Evolutionary conservation across 1,139 yeast genomes (phyloP).

Genomic region (Suhomyces bokatorum): DNA sequence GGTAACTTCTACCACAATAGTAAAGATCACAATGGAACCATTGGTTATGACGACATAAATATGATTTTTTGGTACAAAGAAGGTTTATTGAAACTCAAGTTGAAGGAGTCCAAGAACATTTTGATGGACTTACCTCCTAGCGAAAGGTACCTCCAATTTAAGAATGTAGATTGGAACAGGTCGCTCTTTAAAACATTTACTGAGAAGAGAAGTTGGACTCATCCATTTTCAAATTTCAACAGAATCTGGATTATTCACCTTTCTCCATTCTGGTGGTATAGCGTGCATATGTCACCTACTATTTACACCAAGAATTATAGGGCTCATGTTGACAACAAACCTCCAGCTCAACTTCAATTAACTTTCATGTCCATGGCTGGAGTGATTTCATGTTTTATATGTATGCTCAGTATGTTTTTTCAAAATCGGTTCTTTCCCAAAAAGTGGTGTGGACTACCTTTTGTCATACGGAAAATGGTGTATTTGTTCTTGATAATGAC

Average conservation of each 20-base stretch:
- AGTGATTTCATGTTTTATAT: conserved; percentile 61
- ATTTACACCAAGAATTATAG: conserved; percentile 65
- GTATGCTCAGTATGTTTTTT: conserved; percentile 59
- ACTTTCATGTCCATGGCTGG: conserved; percentile 76
- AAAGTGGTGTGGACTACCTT: conserved; percentile 66
- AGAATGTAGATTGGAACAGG: conserved; percentile 50
- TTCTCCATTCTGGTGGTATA: conserved; percentile 42
- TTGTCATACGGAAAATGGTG: conserved; percentile 44
- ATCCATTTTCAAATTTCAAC: conserved; percentile 44
- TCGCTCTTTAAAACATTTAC: conserved; percentile 69
- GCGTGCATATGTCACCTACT: conserved; percentile 75
- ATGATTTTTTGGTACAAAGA: conserved; percentile 80
- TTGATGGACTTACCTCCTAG: conserved; percentile 45
- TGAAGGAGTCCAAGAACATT: conserved; percentile 38
- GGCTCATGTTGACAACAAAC: conserved; percentile 60
- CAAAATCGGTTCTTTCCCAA: conserved; percentile 71
- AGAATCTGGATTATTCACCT: conserved; percentile 65
- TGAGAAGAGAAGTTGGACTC: conserved; percentile 56
- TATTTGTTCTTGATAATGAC: conserved; percentile 44
- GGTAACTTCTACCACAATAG: conserved; percentile 50
- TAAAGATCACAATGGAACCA: conserved; percentile 66
- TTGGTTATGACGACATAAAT: conserved; percentile 87
- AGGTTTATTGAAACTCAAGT: conserved; percentile 53
- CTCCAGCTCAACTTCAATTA: conserved; percentile 61
- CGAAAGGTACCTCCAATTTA: conserved; percentile 47